phyloP scores from a whole-genome alignment of 305 asterid genomes.

The Solanum aculeatissimum region DNA sequence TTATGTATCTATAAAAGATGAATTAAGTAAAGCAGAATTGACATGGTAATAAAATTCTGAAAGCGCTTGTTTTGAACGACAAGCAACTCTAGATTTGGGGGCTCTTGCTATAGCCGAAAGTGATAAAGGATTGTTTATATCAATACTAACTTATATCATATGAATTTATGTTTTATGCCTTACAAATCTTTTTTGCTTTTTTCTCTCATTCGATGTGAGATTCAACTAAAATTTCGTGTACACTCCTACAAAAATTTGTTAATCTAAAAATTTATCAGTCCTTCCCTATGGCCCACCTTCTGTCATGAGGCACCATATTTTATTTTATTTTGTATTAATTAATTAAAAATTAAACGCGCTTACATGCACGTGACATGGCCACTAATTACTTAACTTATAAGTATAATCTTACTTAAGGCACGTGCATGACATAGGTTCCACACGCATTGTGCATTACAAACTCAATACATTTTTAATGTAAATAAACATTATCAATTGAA shows the following conservation, averaged over 20 bases:
- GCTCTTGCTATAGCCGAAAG: neutral
- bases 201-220: neutral
- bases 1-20: neutral
- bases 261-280: neutral
- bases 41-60: neutral
- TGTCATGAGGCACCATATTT: neutral
- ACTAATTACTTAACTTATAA: neutral
- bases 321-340: neutral
- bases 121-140: neutral
- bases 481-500: neutral
- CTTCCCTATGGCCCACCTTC: neutral
- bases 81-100: neutral
- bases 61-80: too few species aligned
- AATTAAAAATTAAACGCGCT: neutral
- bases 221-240: neutral
- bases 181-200: neutral
- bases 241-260: neutral
- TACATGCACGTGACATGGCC: constrained; percentile 15
- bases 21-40: neutral
- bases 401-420: neutral
- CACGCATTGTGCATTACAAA: neutral
- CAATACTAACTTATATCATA: neutral
- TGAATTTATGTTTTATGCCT: neutral
- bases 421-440: constrained; percentile 11
- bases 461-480: neutral